Evolutionary conservation across 768 basidiomycete genomes (phyloP).

Genomic region (Dioszegia crocea): DNA sequence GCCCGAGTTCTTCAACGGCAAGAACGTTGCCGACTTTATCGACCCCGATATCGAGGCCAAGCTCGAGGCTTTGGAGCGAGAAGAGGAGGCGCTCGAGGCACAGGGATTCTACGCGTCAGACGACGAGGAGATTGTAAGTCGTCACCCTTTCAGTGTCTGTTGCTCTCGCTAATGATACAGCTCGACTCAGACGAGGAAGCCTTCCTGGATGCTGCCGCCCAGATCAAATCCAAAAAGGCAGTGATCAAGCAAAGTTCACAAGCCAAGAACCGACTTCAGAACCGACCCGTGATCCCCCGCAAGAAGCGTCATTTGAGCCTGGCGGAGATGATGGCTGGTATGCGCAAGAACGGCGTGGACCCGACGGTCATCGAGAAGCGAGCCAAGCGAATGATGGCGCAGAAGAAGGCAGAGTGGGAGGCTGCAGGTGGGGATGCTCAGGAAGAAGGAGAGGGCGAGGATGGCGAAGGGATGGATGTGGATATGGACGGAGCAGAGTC

Average conservation of each 20-base stretch:
- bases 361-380: slow-evolving; percentile 81
- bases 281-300: slow-evolving; percentile 70
- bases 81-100: slow-evolving; percentile 87
- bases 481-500: slow-evolving; percentile 51
- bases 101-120: slow-evolving; percentile 94
- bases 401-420: slow-evolving; percentile 56
- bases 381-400: slow-evolving; percentile 65
- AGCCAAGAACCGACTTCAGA: slow-evolving; percentile 82
- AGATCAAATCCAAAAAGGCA: slow-evolving; percentile 58
- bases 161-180: slow-evolving; percentile 28
- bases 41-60: slow-evolving; percentile 96
- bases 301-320: slow-evolving; percentile 63
- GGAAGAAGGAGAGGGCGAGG: slow-evolving; percentile 18
- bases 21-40: slow-evolving; percentile 97
- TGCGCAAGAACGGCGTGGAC: slow-evolving; percentile 86
- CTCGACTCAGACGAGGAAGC: slow-evolving; percentile 64
- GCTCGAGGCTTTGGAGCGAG: slow-evolving; percentile 91
- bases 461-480: slow-evolving; percentile 59
- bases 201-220: slow-evolving; percentile 62
- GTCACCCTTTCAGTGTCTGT: not conserved
- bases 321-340: slow-evolving; percentile 68
- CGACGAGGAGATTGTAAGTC: slow-evolving; percentile 67
- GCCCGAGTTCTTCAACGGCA: slow-evolving; percentile 99
- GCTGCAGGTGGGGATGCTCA: slow-evolving; percentile 60
- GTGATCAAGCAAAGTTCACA: slow-evolving; percentile 63